Percentiles rank a stretch among this genome's conserved stretches.
These are phyloP conservation scores for Penicillium canariense DNA, from an alignment of 495 filamentous ascomycete genomes.

Conservation along the genomic window DNA sequence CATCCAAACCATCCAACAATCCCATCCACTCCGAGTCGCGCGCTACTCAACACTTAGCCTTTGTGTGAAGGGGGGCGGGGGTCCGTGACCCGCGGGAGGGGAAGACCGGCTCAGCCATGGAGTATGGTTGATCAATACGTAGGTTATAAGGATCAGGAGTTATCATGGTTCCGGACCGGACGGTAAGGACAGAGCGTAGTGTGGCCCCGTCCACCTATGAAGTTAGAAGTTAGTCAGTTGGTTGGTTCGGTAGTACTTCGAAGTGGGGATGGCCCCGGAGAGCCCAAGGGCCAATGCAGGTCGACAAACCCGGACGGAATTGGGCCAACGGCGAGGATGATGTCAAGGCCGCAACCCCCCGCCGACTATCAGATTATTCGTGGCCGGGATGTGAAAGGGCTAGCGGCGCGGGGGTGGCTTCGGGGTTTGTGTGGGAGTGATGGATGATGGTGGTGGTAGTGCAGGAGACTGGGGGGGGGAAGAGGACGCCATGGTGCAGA, in stretches of 20 bases:
- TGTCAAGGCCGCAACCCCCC: constrained; percentile 10
- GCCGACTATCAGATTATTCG: not conserved
- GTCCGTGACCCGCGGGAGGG: not conserved
- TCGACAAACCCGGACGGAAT: constrained; percentile 13
- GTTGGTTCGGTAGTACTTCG: too few species aligned
- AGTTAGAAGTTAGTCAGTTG: too few species aligned
- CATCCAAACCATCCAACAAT: too few species aligned
- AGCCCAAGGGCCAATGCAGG: constrained; percentile 7
- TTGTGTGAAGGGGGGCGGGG: constrained; percentile 3
- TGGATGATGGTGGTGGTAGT: not conserved
- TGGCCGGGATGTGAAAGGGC: not conserved
- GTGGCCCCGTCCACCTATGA: too few species aligned
- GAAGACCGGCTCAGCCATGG: too few species aligned
- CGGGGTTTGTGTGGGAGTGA: not conserved
- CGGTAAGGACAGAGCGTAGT: too few species aligned
- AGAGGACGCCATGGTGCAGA: not conserved
- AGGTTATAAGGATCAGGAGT: too few species aligned
- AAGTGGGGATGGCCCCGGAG: too few species aligned
- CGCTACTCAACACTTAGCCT: not conserved
- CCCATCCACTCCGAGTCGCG: too few species aligned
- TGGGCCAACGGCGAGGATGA: constrained; percentile 8
- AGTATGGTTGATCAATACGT: too few species aligned
- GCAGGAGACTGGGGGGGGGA: not conserved
- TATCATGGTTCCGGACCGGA: too few species aligned
- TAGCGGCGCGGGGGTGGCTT: not conserved